Base-by-base conservation (phyloP, 2,329 filamentous ascomycete species). In the Zymoseptoria pseudotritici region DNA sequence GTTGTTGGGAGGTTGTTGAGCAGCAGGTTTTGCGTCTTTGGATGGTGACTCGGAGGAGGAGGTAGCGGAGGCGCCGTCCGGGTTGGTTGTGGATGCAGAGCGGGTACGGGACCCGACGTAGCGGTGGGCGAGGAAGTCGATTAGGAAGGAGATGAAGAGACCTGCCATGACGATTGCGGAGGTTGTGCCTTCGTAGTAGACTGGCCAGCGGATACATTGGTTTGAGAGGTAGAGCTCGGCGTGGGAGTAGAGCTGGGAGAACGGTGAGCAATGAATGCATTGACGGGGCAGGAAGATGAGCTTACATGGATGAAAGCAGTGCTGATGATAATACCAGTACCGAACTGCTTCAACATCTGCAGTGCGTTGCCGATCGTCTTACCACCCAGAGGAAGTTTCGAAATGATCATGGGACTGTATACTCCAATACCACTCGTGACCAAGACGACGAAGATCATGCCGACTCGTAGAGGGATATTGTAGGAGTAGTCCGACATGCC, bases 161-260 rank as follows among this genome's bases (percentile, higher is more conserved):
- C 89, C 89, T 0, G 85, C 88, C 84, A 91, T 88, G 53, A 88
- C 80, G 50, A 92, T 83, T 2, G 88, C 84, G 0, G 87, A 82
- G 0, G 88, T 83, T 0, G 86, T 89, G 3, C 78, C 82, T 72
- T 92, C 89, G 66, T 89, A 92, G 4, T 76, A 70, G 2, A 91
- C 74, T 7, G 80, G 79, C 50, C 50, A 51, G 3, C 86, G 85
- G 11, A 92, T 74, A 66, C 89, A 92, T 55, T 84, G 76, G 65
- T 88, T 90, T 20, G 72, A 76, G 66, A 92, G 91, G 85, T 90
- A 89, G 26, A 91, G 78, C 7, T 79, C 75, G 0, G 88, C 87
- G 63, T 92, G 88, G 0, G 87, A 90, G 67, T 86, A 85, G 10
- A 92, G 81, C 85, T 89, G 63, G n/a, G 24, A n/a, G 10, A 4